Conservation (phyloP, 305 asterid species). For the Rubia peregrina region DNA sequence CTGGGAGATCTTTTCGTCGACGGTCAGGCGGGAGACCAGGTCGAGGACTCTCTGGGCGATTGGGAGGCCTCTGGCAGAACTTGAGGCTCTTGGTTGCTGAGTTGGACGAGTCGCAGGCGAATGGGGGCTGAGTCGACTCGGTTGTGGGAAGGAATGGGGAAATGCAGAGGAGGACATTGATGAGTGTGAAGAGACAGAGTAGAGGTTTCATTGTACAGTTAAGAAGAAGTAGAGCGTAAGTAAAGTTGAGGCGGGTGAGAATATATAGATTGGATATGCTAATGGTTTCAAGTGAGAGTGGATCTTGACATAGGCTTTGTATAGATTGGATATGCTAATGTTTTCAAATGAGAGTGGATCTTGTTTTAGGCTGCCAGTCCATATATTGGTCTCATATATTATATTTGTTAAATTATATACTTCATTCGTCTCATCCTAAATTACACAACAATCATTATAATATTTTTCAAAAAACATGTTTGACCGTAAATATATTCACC, state of each 20-base stretch:
- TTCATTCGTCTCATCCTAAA: too few relatives aligned
- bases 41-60: conserved; percentile 39
- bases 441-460: too few relatives aligned
- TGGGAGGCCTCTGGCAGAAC: conserved; percentile 48
- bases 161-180: conserved; percentile 13
- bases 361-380: too few relatives aligned
- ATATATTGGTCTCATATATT: too few relatives aligned
- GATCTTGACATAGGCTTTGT: too few relatives aligned
- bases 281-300: too few relatives aligned
- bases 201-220: conserved; percentile 13
- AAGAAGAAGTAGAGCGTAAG: neutral
- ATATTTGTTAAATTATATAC: too few relatives aligned
- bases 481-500: too few relatives aligned
- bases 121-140: conserved; percentile 47
- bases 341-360: too few relatives aligned
- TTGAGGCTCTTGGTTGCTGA: conserved; percentile 26
- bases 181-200: neutral
- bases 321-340: too few relatives aligned
- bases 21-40: conserved; percentile 56
- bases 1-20: conserved; percentile 68
- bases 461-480: too few relatives aligned
- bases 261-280: neutral
- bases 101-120: conserved; percentile 45
- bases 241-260: neutral
- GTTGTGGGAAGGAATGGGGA: conserved; percentile 1